phyloP scores from a whole-genome alignment of 331 rosid genomes.

The Quercus phellos region DNA sequence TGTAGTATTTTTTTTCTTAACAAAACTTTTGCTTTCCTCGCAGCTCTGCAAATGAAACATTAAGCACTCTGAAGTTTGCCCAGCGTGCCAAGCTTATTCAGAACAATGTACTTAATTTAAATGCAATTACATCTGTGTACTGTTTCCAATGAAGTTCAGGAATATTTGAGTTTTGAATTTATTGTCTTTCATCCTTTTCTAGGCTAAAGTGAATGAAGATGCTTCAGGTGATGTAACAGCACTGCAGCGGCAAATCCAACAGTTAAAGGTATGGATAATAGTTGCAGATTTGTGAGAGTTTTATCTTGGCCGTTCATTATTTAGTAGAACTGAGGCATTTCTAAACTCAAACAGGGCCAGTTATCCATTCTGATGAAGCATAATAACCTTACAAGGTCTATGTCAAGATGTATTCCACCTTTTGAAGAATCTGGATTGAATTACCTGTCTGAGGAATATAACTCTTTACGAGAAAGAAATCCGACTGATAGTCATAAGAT shows the following conservation, averaged over 20 bases:
- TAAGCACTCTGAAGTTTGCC: conserved; percentile 94
- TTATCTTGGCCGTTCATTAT: conserved; percentile 10
- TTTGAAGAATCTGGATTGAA: conserved; percentile 38
- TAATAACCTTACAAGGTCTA: conserved; percentile 24
- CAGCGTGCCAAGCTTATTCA: conserved; percentile 98
- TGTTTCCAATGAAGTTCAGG: not conserved
- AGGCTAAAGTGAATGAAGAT: conserved; percentile 97
- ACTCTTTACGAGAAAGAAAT: conserved; percentile 24
- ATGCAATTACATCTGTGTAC: not conserved
- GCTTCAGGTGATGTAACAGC: conserved; percentile 84
- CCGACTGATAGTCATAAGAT: conserved; percentile 28
- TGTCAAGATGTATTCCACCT: conserved; percentile 46
- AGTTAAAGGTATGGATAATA: conserved; percentile 59
- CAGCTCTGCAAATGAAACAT: conserved; percentile 87
- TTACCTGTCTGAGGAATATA: conserved; percentile 39
- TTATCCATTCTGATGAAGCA: conserved; percentile 66
- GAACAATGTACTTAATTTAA: conserved; percentile 62
- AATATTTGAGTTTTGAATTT: not conserved
- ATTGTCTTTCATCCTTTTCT: conserved; percentile 11
- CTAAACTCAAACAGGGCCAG: conserved; percentile 57
- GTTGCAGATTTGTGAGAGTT: conserved; percentile 17
- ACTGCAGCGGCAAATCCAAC: conserved; percentile 83
- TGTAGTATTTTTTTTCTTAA: conserved; percentile 4
- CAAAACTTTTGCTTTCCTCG: conserved; percentile 28
- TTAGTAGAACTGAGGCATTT: conserved; percentile 24